Evolutionary conservation across 2,329 filamentous ascomycete species (phyloP).

Genomic region (Neofusicoccum laricinum): DNA sequence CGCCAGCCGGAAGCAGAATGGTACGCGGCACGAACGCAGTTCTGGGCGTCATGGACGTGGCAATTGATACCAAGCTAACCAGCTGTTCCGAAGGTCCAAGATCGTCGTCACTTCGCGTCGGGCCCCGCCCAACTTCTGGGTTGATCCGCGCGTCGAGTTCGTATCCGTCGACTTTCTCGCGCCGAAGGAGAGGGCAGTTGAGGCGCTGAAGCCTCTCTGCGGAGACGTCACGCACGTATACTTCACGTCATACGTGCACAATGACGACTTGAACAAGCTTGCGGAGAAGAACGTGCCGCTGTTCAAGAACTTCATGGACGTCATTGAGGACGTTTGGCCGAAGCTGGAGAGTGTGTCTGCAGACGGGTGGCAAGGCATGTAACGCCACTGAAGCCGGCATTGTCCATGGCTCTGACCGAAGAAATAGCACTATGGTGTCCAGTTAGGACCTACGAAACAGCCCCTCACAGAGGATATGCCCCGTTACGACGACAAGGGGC

Average conservation of each 20-base stretch:
- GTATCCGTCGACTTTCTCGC: constrained; percentile 33
- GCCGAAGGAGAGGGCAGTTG: not conserved
- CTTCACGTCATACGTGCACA: constrained; percentile 34
- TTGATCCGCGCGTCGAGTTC: constrained; percentile 31
- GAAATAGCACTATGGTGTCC: constrained; percentile 18
- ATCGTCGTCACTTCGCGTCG: constrained; percentile 31
- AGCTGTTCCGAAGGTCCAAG: constrained; percentile 14
- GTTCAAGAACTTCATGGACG: constrained; percentile 33
- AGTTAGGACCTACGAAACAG: constrained; percentile 16
- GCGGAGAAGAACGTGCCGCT: constrained; percentile 27
- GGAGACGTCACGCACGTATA: constrained; percentile 32
- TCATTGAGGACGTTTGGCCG: constrained; percentile 24
- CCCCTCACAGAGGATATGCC: constrained; percentile 18
- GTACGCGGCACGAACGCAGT: not conserved
- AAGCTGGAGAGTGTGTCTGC: constrained; percentile 25
- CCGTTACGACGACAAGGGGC: not conserved
- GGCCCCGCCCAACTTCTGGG: constrained; percentile 22
- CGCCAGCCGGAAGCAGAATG: constrained; percentile 21
- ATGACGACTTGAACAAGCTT: constrained; percentile 27
- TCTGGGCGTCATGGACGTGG: too few relatives aligned
- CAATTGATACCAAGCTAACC: too few relatives aligned
- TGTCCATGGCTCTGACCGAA: not conserved
- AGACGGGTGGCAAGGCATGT: constrained; percentile 16
- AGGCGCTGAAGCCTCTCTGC: constrained; percentile 22
- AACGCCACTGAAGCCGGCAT: not conserved